A percentile compares a stretch with the other conserved stretches of the same genome.
Conservation (phyloP, 148 eudicot genomes). For the Pharnaceum exiguum region DNA sequence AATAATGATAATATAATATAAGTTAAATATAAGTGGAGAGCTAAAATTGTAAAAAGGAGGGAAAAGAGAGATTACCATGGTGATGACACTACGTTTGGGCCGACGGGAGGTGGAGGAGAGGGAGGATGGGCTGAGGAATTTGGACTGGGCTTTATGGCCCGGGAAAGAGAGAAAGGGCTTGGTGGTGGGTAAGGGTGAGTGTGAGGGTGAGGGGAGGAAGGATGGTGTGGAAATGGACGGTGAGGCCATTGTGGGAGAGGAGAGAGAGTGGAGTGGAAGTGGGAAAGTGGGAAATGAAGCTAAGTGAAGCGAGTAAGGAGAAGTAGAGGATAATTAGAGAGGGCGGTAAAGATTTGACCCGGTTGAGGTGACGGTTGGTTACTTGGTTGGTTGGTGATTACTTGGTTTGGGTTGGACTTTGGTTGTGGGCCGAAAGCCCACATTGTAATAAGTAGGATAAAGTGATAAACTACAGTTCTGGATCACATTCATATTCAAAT, state of each 20-base stretch:
- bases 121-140: conserved; percentile 38
- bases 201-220: conserved; percentile 12
- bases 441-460: no score
- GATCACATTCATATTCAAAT: no score
- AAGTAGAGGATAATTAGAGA: no score
- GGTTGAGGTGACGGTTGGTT: no score
- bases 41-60: background rate
- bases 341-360: no score
- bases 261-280: background rate
- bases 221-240: conserved; percentile 42
- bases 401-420: no score
- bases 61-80: conserved; percentile 51
- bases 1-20: no score
- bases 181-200: conserved; percentile 45
- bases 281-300: background rate
- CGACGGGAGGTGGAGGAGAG: conserved; percentile 24
- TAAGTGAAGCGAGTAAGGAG: background rate
- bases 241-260: conserved; percentile 22
- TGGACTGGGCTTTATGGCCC: conserved; percentile 57
- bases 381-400: no score
- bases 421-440: no score
- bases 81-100: conserved; percentile 69
- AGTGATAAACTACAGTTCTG: no score
- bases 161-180: conserved; percentile 43
- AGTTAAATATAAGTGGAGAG: background rate